Conservation (phyloP, 2,329 filamentous ascomycete genomes). For the Sporothrix luriei region DNA sequence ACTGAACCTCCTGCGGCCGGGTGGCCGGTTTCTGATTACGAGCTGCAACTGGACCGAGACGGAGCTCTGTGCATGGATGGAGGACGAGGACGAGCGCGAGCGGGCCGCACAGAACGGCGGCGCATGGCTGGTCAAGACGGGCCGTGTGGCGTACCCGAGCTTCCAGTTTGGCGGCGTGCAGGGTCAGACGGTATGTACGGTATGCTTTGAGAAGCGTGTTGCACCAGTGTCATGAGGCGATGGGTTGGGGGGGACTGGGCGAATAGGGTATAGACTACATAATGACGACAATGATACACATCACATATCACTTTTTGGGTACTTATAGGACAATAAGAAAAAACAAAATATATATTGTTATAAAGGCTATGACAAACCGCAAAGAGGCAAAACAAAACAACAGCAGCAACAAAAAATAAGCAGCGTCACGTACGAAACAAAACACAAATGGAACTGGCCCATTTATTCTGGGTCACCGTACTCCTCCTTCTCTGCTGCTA, state of each 20-base stretch:
- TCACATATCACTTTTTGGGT: background rate
- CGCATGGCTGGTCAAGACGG: slow-evolving; percentile 60
- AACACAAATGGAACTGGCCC: background rate
- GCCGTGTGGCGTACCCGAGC: slow-evolving; percentile 75
- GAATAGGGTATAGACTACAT: background rate
- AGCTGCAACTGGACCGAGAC: slow-evolving; percentile 98
- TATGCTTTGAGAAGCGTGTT: slow-evolving; percentile 67
- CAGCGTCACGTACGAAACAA: background rate
- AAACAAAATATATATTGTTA: background rate
- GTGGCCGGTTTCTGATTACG: slow-evolving; percentile 79
- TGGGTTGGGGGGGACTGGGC: too few relatives aligned
- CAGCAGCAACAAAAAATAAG: background rate
- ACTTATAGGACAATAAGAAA: background rate
- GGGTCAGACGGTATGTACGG: slow-evolving; percentile 83
- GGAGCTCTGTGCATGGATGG: slow-evolving; percentile 82
- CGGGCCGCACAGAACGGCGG: background rate
- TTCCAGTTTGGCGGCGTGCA: slow-evolving; percentile 89
- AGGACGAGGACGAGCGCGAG: slow-evolving; percentile 41
- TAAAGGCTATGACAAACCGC: background rate
- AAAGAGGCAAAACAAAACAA: background rate
- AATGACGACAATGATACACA: slow-evolving; percentile 12
- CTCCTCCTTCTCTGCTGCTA: slow-evolving; percentile 29
- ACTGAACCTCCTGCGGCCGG: slow-evolving; percentile 66
- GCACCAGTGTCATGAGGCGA: background rate
- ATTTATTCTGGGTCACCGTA: slow-evolving; percentile 35